Base-by-base conservation (phyloP, 2,329 filamentous ascomycete genomes). In the Penicillium freii region DNA sequence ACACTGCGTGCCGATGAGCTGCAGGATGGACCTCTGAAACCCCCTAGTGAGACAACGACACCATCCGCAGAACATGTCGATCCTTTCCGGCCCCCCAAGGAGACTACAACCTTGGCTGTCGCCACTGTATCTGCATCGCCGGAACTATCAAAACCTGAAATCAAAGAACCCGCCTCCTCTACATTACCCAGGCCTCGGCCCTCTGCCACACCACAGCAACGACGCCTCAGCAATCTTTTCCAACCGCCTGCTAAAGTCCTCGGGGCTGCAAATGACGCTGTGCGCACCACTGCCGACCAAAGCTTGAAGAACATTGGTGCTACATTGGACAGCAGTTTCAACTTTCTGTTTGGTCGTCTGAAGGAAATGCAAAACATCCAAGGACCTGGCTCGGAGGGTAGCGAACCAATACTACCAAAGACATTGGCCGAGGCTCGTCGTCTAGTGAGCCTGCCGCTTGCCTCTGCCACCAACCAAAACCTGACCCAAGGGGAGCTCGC, bases 361-460 rank as follows among this genome's bases (percentile, higher is more conserved):
- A 91, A 89, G 60, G 92, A 96, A 59, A 63, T 77, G 48, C 75
- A 77, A 51, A 72, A 81, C 53, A 86, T 65, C 77, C 85, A 73
- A 69, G 74, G 61, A 68, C 70, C 70, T 73, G 81, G 64, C 67
- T 76, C 66, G 65, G 66, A 71, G 19, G 69, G 69, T n/a, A 54
- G 53, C 36, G 66, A 56, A 23, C 76, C 85, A 7, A 70, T 81
- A 40, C 82, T 96, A 0, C 94, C 94, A 1, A 93, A 91, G 68
- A 99, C 94, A 1, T 80, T 99, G 0, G 94, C 96, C 66, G 94
- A 99, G 68, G 94, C 93, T 17, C 84, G 92, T 46, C 93, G 92
- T 71, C 83, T 99, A 11, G 89, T 99, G 61, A 90, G 86, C 68
- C 68, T 73, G 47, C 73, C 76, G n/a, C 64, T 64, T 11, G 54